Conservation (phyloP, 345 rosid genomes). For the Tarenaya hassleriana region DNA sequence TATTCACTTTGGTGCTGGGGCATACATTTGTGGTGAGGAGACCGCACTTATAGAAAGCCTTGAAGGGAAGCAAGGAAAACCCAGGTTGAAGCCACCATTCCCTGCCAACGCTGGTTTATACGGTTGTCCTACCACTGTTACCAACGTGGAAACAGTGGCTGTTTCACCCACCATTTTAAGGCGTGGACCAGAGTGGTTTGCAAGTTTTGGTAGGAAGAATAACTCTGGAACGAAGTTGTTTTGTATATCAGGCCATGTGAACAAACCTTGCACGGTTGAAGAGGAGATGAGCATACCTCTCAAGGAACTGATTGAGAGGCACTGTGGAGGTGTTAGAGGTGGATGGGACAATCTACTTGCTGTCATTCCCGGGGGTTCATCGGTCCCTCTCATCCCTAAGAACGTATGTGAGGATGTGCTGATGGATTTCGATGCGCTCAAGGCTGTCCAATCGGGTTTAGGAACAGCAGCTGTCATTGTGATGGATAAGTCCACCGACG, state of each 20-base stretch:
- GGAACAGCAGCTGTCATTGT: constrained; percentile 97
- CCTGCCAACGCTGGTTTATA: constrained; percentile 98
- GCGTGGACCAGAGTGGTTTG: constrained; percentile 98
- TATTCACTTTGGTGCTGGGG: constrained; percentile 96
- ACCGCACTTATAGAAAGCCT: constrained; percentile 96
- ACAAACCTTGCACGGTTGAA: constrained; percentile 93
- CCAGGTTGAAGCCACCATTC: constrained; percentile 98
- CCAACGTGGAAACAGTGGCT: constrained; percentile 94
- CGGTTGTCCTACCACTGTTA: constrained; percentile 95
- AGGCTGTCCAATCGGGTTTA: constrained; percentile 88
- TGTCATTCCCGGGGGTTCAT: constrained; percentile 90
- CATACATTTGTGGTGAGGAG: constrained; percentile 98
- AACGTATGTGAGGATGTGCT: constrained; percentile 80
- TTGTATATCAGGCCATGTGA: constrained; percentile 88
- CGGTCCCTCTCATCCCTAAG: constrained; percentile 86
- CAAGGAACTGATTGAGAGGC: constrained; percentile 89
- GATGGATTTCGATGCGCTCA: constrained; percentile 97
- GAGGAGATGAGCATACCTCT: constrained; percentile 95
- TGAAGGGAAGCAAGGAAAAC: constrained; percentile 96
- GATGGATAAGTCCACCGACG: constrained; percentile 98
- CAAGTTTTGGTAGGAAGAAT: constrained; percentile 96
- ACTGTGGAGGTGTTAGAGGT: constrained; percentile 93
- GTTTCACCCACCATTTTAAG: constrained; percentile 94
- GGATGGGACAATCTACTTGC: constrained; percentile 99
- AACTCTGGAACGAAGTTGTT: constrained; percentile 84